Evolutionary conservation across 2,329 filamentous ascomycete species (phyloP), one percentile per base, ranked within the genome.

Genomic region (Apiospora phragmitis): DNA sequence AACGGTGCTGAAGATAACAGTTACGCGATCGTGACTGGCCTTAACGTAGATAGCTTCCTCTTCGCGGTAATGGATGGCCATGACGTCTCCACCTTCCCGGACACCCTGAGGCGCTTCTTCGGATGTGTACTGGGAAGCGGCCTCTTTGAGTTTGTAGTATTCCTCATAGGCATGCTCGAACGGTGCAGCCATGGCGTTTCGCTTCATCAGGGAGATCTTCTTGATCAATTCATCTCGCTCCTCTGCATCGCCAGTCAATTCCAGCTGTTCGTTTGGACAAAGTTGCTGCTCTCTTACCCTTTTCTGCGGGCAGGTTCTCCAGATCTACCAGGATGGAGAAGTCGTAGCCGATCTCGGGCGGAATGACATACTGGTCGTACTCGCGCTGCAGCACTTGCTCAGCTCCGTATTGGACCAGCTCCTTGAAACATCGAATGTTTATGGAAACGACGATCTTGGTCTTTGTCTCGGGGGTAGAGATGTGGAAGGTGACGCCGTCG

Each of bases 21-120:
- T 99, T 68, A 99, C 96, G 78, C 96, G 91, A 81, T 99, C 96
- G 84, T 97, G 93, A 81, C 93, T 97, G 73, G 96, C 95, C 85
- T 99, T 98, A 85, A 99, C 92, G 83, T 97, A 99, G 79, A 99
- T 98, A 68, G 96, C 95, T 82, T 99, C 96, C 85, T 98, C 95
- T 79, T 99, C 97, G 70, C 96, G 93, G 85, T 99, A 99, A 83
- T 98, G 95, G 77, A 99, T 97, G 3, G 95, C 91, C 89, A 97
- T 97, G 71, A 98, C 92, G 76, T 96, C 91, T 70, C 95, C 95
- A 68, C 96, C 95, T 83, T 98, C 96, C 75, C 87, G 86, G 41
- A 98, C 87, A 73, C 95, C 95, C 80, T 97, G 94, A 0, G 96
- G 96, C 69, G 97, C 96, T 73, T 95, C 93, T 82, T 99, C 96